These are phyloP conservation scores for Fagopyrum tataricum DNA, from an alignment of 148 eudicot species.

Conservation along the genomic window DNA sequence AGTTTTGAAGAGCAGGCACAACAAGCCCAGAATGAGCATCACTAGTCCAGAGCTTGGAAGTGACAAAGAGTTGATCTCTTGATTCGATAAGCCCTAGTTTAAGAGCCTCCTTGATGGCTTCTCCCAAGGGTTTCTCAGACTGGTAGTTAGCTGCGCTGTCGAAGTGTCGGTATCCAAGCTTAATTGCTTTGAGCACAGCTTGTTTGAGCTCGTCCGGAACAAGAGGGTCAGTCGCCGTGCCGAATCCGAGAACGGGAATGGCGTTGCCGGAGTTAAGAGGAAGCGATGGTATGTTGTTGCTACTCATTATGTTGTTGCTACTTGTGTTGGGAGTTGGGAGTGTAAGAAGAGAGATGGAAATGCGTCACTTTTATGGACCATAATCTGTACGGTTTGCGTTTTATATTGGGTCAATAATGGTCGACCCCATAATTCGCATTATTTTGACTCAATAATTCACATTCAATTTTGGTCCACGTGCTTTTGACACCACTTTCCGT, in stretches of 20 bases:
- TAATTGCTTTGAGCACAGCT: conserved; percentile 27
- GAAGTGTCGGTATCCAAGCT: conserved; percentile 31
- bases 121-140: conserved; percentile 27
- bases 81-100: conserved; percentile 25
- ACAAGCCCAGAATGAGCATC: conserved; percentile 38
- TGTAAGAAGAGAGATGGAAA: too few relatives aligned
- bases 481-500: too few relatives aligned
- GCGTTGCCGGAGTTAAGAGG: conserved; percentile 2
- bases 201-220: conserved; percentile 1
- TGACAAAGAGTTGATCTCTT: conserved; percentile 36
- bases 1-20: conserved; percentile 31
- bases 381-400: too few relatives aligned
- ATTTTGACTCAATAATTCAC: too few relatives aligned
- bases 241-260: conserved; percentile 9
- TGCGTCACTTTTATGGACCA: too few relatives aligned
- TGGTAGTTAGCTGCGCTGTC: conserved; percentile 36
- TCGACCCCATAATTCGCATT: too few relatives aligned
- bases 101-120: conserved; percentile 34
- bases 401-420: too few relatives aligned
- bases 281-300: neutral
- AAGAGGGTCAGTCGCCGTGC: conserved; percentile 6
- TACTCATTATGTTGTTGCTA: too few relatives aligned
- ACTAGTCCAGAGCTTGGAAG: conserved; percentile 45
- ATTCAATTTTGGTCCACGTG: too few relatives aligned
- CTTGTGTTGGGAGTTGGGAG: too few relatives aligned